Conservation (phyloP, 768 basidiomycete species). For the Piloderma croceum region DNA sequence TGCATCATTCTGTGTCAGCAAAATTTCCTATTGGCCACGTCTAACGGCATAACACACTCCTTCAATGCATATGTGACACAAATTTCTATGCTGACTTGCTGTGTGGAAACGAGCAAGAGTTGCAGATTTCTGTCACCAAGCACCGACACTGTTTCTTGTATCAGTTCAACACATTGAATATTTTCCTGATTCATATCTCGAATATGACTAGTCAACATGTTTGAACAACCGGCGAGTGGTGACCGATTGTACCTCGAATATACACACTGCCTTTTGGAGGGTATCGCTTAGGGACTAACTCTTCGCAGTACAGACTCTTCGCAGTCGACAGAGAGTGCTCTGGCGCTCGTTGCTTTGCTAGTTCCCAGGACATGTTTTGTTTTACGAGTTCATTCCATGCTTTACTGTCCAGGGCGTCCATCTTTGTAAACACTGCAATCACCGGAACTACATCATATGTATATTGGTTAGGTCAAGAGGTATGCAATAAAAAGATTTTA, state of each 20-base stretch:
- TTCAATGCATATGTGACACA: neutral
- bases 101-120: neutral
- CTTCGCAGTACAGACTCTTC: neutral
- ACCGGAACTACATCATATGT: neutral
- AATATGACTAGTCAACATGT: too few relatives aligned
- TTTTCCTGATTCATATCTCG: neutral
- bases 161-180: neutral
- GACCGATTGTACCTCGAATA: neutral
- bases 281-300: neutral
- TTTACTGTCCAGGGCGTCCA: neutral
- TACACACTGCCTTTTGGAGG: neutral
- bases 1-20: too few relatives aligned
- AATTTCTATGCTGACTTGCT: neutral
- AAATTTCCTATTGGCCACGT: too few relatives aligned
- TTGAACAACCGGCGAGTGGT: neutral
- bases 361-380: too few relatives aligned
- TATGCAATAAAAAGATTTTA: too few relatives aligned
- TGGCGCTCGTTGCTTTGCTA: too few relatives aligned
- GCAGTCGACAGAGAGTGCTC: too few relatives aligned
- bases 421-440: neutral
- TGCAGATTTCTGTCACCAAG: neutral
- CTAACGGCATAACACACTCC: conserved; percentile 1
- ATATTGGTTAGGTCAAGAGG: too few relatives aligned
- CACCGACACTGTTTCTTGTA: neutral
- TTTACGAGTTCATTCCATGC: neutral